Evolutionary conservation across 257 asterid species (phyloP).

Genomic region (Coffea canephora): DNA sequence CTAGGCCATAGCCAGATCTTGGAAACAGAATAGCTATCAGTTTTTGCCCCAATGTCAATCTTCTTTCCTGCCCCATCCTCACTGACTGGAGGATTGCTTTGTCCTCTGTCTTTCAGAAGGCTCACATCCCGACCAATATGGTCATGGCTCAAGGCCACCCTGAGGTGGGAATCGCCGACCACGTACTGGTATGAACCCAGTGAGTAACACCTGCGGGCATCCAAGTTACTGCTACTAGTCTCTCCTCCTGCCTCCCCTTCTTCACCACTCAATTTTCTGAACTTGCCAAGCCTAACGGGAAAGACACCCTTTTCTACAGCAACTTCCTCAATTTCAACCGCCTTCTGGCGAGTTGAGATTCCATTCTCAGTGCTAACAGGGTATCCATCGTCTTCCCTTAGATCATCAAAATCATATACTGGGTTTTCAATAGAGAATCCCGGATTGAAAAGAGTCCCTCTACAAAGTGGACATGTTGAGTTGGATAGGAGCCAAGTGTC

Average conservation of each 20-base stretch:
- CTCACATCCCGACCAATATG: conserved; percentile 22
- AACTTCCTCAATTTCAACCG: conserved; percentile 56
- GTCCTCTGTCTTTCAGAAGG: conserved; percentile 28
- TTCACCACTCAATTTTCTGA: conserved; percentile 38
- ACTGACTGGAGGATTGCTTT: conserved; percentile 24
- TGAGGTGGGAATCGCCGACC: conserved; percentile 73
- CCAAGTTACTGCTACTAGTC: conserved; percentile 82
- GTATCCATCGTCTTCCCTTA: conserved; percentile 59
- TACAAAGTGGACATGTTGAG: conserved; percentile 92
- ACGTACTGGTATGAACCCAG: conserved; percentile 93
- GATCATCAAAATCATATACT: conserved; percentile 62
- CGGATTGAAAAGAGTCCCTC: conserved; percentile 71
- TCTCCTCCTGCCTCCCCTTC: conserved; percentile 53
- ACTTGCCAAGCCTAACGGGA: conserved; percentile 74
- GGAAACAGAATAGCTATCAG: conserved; percentile 91
- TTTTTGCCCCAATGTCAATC: conserved; percentile 74
- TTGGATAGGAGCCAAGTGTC: conserved; percentile 96
- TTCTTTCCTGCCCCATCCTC: conserved; percentile 60
- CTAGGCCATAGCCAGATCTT: conserved; percentile 97
- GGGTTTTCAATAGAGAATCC: conserved; percentile 81
- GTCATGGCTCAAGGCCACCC: conserved; percentile 59
- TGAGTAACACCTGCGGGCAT: conserved; percentile 86
- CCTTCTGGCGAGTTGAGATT: conserved; percentile 44
- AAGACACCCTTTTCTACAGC: conserved; percentile 49
- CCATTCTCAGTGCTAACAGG: conserved; percentile 38